Evolutionary conservation across 345 rosid species (phyloP), one percentile per base, ranked within the genome.

Genomic region (Eutrema heterophyllum): DNA sequence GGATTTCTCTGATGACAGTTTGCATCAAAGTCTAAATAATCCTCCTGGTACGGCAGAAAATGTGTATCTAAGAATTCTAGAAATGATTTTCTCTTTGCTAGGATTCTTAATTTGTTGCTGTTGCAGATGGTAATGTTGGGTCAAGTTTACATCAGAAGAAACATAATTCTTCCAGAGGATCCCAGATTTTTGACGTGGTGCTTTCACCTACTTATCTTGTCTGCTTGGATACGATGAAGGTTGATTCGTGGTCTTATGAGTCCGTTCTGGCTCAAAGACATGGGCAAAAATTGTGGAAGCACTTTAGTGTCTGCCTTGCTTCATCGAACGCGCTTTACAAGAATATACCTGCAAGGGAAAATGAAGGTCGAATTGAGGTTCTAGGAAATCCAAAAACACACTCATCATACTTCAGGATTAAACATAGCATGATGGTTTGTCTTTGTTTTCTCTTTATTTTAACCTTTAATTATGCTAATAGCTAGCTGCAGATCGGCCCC

Each of bases 291-390:
- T 92, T 97, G 99, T 78, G 68, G 82, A 95, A 84, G 84, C 82
- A 78, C 79, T 90, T 88, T 78, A 92, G 88, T 69, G 54, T 78
- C 50, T 88, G 83, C 84, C 81, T 95, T 48, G 88, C 85, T 73
- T 52, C 85, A 63, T 85, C 97, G 7, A 83, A 81, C 79, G 77
- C 73, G 21, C 84, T 86, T 62, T 81, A 70, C 73, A 83, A 72
- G 70, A 86, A 83, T 79, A 57, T 83, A 18, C 78, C 80, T 63
- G 79, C 75, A 45, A 85, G 81, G 81, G 86, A 83, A 55, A 73
- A 64, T 71, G 90, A 88, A 82, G 90, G 96, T 30, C 90, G 97
- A 59, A 83, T 92, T 29, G 96, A 90, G 68, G 80, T 86, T 72
- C 64, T 70, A 59, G 84, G 88, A 75, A 81, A 75, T 71, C 83